Base-by-base conservation (phyloP, 306 rosid genomes). In the Macrotyloma uniflorum region DNA sequence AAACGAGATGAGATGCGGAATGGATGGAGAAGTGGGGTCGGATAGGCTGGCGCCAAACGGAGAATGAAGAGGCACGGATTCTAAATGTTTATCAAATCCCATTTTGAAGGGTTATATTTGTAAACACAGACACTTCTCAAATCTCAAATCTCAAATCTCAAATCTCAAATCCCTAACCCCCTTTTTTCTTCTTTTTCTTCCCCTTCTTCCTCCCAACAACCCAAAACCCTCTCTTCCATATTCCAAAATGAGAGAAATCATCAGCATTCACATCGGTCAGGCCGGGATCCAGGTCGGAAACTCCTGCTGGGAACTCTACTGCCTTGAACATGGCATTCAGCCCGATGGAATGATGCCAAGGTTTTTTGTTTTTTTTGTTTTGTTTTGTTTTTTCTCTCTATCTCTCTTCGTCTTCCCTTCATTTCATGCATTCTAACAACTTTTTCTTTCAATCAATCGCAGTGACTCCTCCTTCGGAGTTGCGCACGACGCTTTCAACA, bases 241-340 rank as follows among this genome's bases (percentile, higher is more conserved):
- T 1, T 13, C 10, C 14, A 40, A 12, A n/a, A 95, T 92, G 98
- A 92, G 98, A 35, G 98, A 95, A 70, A 92, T 95, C 3, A 95
- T 95, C 49, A 95, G 98, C 90, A 88, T 95, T 53, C 98, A 95
- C 86, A 95, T 95, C 5, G 98, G 98, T 22, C 98, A 95, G 33
- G 98, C 98, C 22, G 98, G 98, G 3, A 95, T 95, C 51, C 98
- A 95, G 76, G 98, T 95, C 13, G 98, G 98, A 0, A 95, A 95
- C 66, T 95, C 98, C 0, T 95, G 98, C 82, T 95, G 98, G 98
- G 98, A 95, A 83, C 98, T 95, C n/a, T 95, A 95, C 82, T 95
- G 98, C 63, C 98, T 95, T 46, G 98, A 95, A 62, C 98, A 95
- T 89, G 98, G 92, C 84, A 95, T 95, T 73, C 95, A 89, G 8